These are phyloP conservation scores for Quercus wislizeni DNA, from an alignment of 306 rosid species.

Conservation along the genomic window DNA sequence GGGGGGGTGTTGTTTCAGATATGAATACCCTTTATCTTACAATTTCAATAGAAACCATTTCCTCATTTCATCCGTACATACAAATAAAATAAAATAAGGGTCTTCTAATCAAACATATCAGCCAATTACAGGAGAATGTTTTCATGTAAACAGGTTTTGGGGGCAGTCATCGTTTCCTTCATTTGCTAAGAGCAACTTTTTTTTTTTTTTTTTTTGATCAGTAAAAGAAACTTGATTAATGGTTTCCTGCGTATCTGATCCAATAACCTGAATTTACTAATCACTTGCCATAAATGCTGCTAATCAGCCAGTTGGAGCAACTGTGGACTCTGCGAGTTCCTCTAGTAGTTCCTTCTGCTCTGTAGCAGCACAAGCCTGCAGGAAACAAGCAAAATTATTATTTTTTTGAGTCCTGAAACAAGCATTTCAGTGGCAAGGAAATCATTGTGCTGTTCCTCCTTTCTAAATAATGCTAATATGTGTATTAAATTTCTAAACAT, in stretches of 20 bases:
- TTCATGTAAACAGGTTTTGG: slow-evolving; percentile 1
- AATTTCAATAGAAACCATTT: neutral
- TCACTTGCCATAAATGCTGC: slow-evolving; percentile 19
- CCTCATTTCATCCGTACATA: neutral
- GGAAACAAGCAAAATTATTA: slow-evolving; percentile 11
- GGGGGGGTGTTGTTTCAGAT: too few relatives aligned
- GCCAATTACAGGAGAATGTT: neutral
- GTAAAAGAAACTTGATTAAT: slow-evolving; percentile 14
- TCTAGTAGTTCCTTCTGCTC: slow-evolving; percentile 93
- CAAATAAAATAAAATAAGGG: neutral
- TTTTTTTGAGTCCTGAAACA: slow-evolving; percentile 5
- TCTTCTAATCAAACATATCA: neutral
- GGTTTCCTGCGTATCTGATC: neutral
- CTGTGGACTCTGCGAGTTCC: slow-evolving; percentile 79
- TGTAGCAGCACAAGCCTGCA: slow-evolving; percentile 68
- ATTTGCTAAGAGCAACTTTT: slow-evolving; percentile 1
- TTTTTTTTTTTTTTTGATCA: too few relatives aligned
- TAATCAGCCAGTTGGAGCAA: slow-evolving; percentile 53
- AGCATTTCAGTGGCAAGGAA: neutral
- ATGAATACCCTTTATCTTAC: neutral
- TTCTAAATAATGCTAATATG: neutral
- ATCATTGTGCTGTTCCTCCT: neutral
- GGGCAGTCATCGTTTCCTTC: slow-evolving; percentile 13
- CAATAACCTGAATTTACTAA: neutral
- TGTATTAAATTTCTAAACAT: slow-evolving; percentile 8